Evolutionary conservation across 2,329 filamentous ascomycete species (phyloP).

Genomic region (Xylariaceae sp.): DNA sequence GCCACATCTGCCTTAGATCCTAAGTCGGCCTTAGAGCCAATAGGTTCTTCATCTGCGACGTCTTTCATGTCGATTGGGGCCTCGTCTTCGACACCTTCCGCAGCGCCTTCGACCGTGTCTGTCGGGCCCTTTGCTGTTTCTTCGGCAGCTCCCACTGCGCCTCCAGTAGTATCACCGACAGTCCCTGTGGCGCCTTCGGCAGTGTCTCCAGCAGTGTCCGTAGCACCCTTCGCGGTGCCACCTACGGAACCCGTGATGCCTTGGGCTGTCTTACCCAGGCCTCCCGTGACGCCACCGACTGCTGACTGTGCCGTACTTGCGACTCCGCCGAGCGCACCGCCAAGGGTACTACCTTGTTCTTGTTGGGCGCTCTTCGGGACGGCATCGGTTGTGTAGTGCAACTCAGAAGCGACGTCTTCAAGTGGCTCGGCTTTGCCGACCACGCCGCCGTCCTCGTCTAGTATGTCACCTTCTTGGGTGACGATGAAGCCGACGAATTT

Average conservation of each 20-base stretch:
- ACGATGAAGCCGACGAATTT: slow-evolving; percentile 39
- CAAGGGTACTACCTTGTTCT: slow-evolving; percentile 6
- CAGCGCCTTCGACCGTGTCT: slow-evolving; percentile 30
- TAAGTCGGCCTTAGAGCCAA: slow-evolving; percentile 12
- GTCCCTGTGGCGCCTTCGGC: slow-evolving; percentile 20
- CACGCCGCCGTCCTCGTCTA: slow-evolving; percentile 36
- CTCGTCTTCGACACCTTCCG: slow-evolving; percentile 41
- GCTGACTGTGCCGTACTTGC: slow-evolving; percentile 27
- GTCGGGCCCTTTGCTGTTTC: slow-evolving; percentile 27
- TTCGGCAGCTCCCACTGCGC: slow-evolving; percentile 19
- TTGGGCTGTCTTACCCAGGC: slow-evolving; percentile 28
- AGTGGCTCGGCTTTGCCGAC: slow-evolving; percentile 40
- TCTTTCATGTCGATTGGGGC: slow-evolving; percentile 22
- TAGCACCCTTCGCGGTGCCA: slow-evolving; percentile 26
- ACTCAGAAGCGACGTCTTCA: slow-evolving; percentile 35
- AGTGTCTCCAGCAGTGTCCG: slow-evolving; percentile 23
- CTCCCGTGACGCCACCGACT: slow-evolving; percentile 26
- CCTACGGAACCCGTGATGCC: slow-evolving; percentile 22
- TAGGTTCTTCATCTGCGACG: not conserved
- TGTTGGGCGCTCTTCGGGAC: slow-evolving; percentile 20
- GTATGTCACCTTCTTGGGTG: slow-evolving; percentile 41
- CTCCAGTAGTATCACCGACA: slow-evolving; percentile 26
- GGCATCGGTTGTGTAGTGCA: slow-evolving; percentile 37
- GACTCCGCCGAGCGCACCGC: slow-evolving; percentile 30
- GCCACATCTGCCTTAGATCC: slow-evolving; percentile 4